Percentiles rank a stretch among this genome's conserved stretches.
phyloP scores from a whole-genome alignment of 352 stramenopile genomes.

The Thraustotheca clavata region DNA sequence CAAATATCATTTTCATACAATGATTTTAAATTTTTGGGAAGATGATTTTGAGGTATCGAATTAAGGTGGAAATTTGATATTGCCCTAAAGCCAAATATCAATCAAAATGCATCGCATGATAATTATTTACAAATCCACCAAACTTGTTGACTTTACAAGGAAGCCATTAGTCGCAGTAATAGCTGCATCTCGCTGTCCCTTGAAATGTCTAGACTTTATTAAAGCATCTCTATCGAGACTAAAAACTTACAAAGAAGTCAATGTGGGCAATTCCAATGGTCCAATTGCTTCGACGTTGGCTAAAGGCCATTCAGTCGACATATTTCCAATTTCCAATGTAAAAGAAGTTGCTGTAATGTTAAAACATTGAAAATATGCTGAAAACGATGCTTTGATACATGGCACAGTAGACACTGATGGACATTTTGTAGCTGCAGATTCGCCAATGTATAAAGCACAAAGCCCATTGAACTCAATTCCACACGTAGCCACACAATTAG shows the following conservation, averaged over 20 bases:
- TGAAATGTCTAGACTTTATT: neutral
- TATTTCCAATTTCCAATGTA: neutral
- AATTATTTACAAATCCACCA: neutral
- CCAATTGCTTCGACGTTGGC: neutral
- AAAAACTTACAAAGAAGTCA: neutral
- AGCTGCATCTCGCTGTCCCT: neutral
- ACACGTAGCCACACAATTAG: neutral
- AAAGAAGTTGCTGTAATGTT: neutral
- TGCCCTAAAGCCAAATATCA: neutral
- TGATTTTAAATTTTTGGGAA: neutral
- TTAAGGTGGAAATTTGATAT: neutral
- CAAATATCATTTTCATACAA: neutral
- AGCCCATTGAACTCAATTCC: neutral
- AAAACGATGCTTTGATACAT: neutral
- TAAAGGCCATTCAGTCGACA: neutral
- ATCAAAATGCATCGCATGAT: neutral
- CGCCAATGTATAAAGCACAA: neutral
- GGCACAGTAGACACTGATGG: neutral
- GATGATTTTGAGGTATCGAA: neutral
- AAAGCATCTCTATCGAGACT: neutral
- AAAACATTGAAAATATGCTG: constrained; percentile 1
- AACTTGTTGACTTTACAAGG: neutral
- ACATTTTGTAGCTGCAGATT: neutral
- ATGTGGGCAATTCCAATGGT: neutral
- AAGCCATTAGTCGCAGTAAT: neutral